Conservation (phyloP, 257 asterid species). For the Haberlea rhodopensis region DNA sequence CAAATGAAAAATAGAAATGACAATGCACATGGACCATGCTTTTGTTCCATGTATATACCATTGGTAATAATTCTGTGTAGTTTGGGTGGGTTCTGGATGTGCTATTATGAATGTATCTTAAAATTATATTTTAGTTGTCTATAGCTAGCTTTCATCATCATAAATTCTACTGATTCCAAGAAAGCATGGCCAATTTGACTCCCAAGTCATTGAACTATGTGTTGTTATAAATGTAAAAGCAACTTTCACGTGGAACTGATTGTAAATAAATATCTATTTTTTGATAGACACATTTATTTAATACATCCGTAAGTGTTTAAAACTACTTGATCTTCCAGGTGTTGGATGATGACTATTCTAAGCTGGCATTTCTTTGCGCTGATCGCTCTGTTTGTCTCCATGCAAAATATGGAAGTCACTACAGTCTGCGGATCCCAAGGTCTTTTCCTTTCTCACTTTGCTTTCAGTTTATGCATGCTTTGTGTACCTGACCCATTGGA, state of each 20-base stretch:
- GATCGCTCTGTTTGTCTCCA: conserved; percentile 92
- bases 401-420: conserved; percentile 94
- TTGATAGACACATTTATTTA: conserved; percentile 6
- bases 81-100: not conserved
- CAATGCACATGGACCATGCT: not conserved
- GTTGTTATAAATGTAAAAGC: not conserved
- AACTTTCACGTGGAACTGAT: not conserved
- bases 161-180: not conserved
- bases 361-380: conserved; percentile 90
- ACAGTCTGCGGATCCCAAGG: conserved; percentile 92
- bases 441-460: conserved; percentile 24
- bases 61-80: too few species aligned
- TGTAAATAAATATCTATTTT: not conserved
- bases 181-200: not conserved
- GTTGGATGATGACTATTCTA: conserved; percentile 85
- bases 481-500: conserved; percentile 4
- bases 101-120: not conserved
- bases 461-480: not conserved
- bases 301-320: conserved; percentile 6
- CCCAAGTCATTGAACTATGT: not conserved
- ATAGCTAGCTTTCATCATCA: not conserved
- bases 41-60: too few species aligned
- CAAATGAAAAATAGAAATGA: not conserved
- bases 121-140: not conserved
- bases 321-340: conserved; percentile 44